These are phyloP conservation scores for Phaffomyces thermotolerans DNA, from an alignment of 805 yeast genomes.

Conservation along the genomic window DNA sequence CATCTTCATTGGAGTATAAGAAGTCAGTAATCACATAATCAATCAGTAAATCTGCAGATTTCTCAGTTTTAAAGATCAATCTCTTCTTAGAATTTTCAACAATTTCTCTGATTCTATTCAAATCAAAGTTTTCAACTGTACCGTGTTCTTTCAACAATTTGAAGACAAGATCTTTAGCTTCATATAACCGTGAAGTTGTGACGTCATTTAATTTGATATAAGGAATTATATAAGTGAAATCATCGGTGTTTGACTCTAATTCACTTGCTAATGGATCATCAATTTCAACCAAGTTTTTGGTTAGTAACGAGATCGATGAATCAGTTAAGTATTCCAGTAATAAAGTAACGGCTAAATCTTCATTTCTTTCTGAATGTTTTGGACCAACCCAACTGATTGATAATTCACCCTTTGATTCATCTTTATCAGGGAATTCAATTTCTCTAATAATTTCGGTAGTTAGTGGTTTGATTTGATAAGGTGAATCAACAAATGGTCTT, in stretches of 20 bases:
- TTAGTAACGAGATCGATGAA: constrained; percentile 69
- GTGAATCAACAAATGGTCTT: constrained; percentile 78
- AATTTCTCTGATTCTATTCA: constrained; percentile 58
- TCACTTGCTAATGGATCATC: constrained; percentile 77
- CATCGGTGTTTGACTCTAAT: constrained; percentile 64
- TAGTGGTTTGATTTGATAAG: constrained; percentile 31
- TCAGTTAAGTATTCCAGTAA: constrained; percentile 70
- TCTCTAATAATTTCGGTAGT: constrained; percentile 34
- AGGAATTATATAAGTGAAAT: constrained; percentile 56
- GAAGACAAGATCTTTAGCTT: constrained; percentile 46
- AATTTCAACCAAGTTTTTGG: constrained; percentile 66
- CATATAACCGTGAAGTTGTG: constrained; percentile 55
- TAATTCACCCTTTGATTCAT: constrained; percentile 76
- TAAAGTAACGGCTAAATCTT: constrained; percentile 63
- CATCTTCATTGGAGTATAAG: constrained; percentile 64
- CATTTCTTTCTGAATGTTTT: constrained; percentile 39
- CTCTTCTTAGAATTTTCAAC: constrained; percentile 59
- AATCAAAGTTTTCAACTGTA: constrained; percentile 45
- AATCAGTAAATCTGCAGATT: constrained; percentile 52
- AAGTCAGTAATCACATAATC: constrained; percentile 71
- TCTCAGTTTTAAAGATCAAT: constrained; percentile 54
- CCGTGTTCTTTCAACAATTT: constrained; percentile 48
- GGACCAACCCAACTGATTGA: constrained; percentile 82
- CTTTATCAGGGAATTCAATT: constrained; percentile 82
- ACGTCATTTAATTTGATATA: constrained; percentile 59